These are phyloP conservation scores for Colletotrichum horii DNA, from an alignment of 2,329 filamentous ascomycete species.

Conservation along the genomic window DNA sequence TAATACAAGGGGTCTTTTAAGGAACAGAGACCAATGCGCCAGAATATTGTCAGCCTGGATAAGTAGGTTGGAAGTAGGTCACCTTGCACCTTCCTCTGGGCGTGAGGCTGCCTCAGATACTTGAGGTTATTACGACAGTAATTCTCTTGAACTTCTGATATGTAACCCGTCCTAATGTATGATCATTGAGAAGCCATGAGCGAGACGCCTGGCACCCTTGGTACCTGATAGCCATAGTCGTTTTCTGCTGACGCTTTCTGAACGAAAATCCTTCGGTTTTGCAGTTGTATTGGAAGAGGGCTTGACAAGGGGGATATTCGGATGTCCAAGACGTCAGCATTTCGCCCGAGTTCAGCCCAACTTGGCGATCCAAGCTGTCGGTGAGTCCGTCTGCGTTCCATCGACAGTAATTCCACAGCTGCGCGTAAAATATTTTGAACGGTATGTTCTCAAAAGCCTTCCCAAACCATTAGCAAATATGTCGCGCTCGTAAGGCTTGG, in stretches of 20 bases:
- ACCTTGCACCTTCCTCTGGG: too few species aligned
- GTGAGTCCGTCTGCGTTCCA: neutral
- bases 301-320: neutral
- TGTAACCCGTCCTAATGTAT: neutral
- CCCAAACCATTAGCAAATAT: neutral
- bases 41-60: too few species aligned
- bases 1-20: too few species aligned
- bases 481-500: neutral
- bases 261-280: fast-evolving
- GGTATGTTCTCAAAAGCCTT: neutral
- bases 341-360: neutral
- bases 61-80: too few species aligned
- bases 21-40: too few species aligned
- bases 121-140: too few species aligned
- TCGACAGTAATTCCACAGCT: neutral
- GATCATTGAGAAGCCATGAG: neutral
- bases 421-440: neutral
- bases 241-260: neutral
- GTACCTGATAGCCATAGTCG: neutral
- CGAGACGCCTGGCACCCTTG: neutral
- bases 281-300: neutral
- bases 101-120: too few species aligned
- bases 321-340: neutral
- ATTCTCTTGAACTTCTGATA: neutral
- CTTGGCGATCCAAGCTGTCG: neutral